Conservation (phyloP, 441 rosid species). For the Syzygium syzygioides region DNA sequence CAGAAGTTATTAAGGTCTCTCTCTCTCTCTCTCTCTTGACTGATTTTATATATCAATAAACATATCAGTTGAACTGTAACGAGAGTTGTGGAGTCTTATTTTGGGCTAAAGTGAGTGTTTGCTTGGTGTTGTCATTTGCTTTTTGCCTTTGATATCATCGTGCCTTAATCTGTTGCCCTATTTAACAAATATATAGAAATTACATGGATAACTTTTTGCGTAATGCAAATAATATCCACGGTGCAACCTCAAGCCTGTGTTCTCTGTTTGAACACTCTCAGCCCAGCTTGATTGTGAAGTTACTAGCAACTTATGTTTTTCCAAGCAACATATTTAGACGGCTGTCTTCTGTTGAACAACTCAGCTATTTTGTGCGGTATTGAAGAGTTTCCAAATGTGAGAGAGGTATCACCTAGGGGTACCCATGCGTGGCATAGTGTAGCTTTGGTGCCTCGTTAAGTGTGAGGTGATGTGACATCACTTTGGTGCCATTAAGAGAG, state of each 20-base stretch:
- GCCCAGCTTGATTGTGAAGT: not conserved
- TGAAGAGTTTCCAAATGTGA: not conserved
- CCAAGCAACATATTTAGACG: not conserved
- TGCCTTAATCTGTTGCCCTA: not conserved
- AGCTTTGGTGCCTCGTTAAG: not conserved
- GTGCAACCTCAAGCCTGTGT: not conserved
- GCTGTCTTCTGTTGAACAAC: not conserved
- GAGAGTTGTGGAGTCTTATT: not conserved
- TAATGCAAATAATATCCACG: not conserved
- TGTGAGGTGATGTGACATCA: not conserved
- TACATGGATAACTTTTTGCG: not conserved
- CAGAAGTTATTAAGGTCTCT: constrained; percentile 86
- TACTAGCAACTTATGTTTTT: not conserved
- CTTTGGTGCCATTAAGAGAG: not conserved
- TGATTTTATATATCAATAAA: not conserved
- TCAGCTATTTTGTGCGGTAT: not conserved
- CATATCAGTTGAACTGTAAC: not conserved
- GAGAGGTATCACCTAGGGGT: not conserved
- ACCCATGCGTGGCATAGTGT: not conserved
- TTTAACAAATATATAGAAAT: not conserved
- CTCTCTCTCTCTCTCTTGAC: not conserved
- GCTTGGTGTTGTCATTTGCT: not conserved
- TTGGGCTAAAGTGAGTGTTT: not conserved
- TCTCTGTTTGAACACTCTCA: not conserved
- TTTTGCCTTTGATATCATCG: not conserved